Evolutionary conservation across 192 early-diverging fungal species (phyloP).

Genomic region (Backusella tuberculispora): DNA sequence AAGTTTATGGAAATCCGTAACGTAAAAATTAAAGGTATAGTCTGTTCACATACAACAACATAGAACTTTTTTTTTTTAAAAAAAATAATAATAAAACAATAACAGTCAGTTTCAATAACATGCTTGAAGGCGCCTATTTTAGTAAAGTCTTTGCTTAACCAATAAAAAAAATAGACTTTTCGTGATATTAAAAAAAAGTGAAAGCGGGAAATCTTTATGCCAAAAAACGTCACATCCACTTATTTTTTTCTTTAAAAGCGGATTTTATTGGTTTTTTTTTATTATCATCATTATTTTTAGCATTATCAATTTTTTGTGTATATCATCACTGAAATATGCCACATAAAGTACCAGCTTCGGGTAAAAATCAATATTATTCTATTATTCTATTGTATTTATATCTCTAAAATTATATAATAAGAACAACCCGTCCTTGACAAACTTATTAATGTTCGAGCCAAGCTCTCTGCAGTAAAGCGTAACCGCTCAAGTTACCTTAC

Average conservation of each 20-base stretch:
- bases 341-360: neutral
- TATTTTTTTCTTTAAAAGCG: neutral
- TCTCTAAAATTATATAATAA: neutral
- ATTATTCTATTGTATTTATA: neutral
- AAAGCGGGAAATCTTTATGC: slow-evolving; percentile 7
- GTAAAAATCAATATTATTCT: neutral
- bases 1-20: too few relatives aligned
- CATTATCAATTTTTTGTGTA: neutral
- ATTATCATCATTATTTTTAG: neutral
- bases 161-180: neutral
- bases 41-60: too few relatives aligned
- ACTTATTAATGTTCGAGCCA: slow-evolving; percentile 65
- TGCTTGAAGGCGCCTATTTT: too few relatives aligned
- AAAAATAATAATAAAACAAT: too few relatives aligned
- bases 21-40: too few relatives aligned
- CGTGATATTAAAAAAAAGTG: neutral
- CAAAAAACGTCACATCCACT: neutral
- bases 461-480: slow-evolving; percentile 70
- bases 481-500: slow-evolving; percentile 71
- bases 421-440: slow-evolving; percentile 66
- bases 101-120: too few relatives aligned
- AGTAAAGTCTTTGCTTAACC: neutral
- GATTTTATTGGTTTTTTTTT: neutral
- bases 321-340: neutral
- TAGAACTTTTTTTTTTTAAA: too few relatives aligned